Base-by-base conservation (phyloP, 352 stramenopile species). In the Aphanomyces stellatus region DNA sequence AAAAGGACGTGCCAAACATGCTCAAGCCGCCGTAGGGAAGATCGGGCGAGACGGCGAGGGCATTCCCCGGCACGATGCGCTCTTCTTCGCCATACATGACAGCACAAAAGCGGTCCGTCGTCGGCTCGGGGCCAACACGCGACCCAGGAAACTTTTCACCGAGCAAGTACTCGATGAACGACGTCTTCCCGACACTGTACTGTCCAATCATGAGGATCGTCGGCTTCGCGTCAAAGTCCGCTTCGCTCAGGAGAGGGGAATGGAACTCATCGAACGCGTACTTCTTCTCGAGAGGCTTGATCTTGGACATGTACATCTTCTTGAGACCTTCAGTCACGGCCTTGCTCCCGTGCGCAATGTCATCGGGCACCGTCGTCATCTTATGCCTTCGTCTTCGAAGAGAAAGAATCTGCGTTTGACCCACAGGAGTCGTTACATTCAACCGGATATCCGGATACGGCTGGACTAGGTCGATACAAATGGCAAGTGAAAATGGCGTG, bases 171-270 rank as follows among this genome's bases (percentile, higher is more conserved):
- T 96, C 88, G 64, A 98, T 97, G 81, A 99, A 99, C 41, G 90
- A 98, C 22, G 96, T 99, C 76, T 99, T 99, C 40, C 97, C 97
- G 28, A 98, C 96, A 40, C 89, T 98, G 80, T 98, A 99, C 74
- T 99, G 96, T 48, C 96, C 96, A 65, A 99, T 96, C 82, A 99
- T 95, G 70, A 99, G 87, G 35, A 99, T 90, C 73, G 98, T 96
- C 6, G 97, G 96, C 76, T 99, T 99, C 72, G 96, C 88, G 71
- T 98, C 91, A 73, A 99, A 98, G 74, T 99, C 96, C 22, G 87
- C 86, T 71, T 98, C 93, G 63, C 81, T 96, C 62, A 98, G 75
- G 11, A 95, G 73, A 2, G 93, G 93, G 49, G 85, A 95, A 76
- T 97, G 90, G 76, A 98, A 98, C 60, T 94, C 83, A 53, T 96